A percentile compares a stretch with the other conserved stretches of the same genome.
These are phyloP conservation scores for Xylariaceae sp. DNA, from an alignment of 2,329 filamentous ascomycete species.

Conservation along the genomic window DNA sequence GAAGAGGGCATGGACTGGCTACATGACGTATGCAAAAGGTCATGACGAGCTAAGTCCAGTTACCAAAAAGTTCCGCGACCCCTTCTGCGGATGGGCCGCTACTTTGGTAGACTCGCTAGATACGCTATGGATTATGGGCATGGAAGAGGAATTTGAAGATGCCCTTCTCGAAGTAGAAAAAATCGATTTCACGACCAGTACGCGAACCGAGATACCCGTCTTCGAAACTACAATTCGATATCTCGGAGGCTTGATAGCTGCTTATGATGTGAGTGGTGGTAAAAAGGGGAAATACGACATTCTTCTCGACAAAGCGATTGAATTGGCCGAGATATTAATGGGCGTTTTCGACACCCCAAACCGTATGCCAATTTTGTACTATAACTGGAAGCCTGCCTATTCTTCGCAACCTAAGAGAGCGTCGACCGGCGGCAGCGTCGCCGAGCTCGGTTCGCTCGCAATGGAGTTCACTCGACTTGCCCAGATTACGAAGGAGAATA, in stretches of 20 bases:
- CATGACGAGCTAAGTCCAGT: conserved; percentile 84
- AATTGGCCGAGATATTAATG: conserved; percentile 69
- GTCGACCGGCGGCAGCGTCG: conserved; percentile 51
- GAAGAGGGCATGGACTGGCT: conserved; percentile 76
- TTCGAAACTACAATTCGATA: conserved; percentile 94
- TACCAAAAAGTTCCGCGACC: conserved; percentile 65
- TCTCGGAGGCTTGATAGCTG: conserved; percentile 78
- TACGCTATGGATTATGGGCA: conserved; percentile 71
- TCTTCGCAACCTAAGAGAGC: conserved; percentile 64
- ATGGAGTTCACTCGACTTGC: conserved; percentile 89
- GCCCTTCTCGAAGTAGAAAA: conserved; percentile 53
- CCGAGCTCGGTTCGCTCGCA: conserved; percentile 76
- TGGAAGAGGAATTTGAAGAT: conserved; percentile 64
- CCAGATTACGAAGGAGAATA: conserved; percentile 76
- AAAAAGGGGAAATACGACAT: conserved; percentile 55
- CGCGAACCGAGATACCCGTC: conserved; percentile 70
- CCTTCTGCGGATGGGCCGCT: conserved; percentile 78
- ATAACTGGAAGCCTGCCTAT: conserved; percentile 69
- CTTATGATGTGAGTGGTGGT: conserved; percentile 80
- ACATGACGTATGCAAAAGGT: conserved; percentile 75
- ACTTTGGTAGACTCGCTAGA: conserved; percentile 68
- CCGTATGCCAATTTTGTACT: conserved; percentile 82
- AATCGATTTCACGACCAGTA: conserved; percentile 80
- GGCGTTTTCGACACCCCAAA: conserved; percentile 84
- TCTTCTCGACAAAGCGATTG: conserved; percentile 67